A percentile compares a stretch with the other conserved stretches of the same genome.
Evolutionary conservation across 192 early-diverging fungal genomes (phyloP).

Genomic region (Chytriomyces confervae): DNA sequence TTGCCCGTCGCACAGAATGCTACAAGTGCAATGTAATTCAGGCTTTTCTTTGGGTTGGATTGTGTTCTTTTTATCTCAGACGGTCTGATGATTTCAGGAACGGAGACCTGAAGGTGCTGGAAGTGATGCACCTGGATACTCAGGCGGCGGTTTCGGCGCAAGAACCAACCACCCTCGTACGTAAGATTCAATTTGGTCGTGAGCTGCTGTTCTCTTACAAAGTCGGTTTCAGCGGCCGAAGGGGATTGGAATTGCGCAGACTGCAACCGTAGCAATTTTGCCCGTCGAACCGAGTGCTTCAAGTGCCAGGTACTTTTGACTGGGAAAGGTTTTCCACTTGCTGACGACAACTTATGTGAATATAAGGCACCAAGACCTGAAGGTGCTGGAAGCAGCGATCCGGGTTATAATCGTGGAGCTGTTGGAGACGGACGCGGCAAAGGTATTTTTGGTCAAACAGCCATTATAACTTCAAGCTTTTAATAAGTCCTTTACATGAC

Average conservation of each 20-base stretch:
- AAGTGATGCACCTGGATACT: no score
- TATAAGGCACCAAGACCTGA: not conserved
- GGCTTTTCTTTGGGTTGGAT: not conserved
- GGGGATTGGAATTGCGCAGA: not conserved
- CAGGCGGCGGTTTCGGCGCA: not conserved
- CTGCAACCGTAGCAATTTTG: not conserved
- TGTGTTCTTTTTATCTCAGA: not conserved
- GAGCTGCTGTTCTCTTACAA: no score
- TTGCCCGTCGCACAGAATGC: not conserved
- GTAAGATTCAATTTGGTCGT: no score
- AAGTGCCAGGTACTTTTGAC: not conserved
- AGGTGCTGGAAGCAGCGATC: not conserved
- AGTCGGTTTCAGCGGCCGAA: no score
- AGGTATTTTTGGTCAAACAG: no score
- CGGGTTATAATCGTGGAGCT: no score
- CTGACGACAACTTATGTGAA: not conserved
- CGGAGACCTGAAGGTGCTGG: not conserved
- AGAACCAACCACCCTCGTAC: not conserved
- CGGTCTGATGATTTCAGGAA: no score
- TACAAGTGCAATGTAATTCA: not conserved
- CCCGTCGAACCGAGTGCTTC: not conserved
- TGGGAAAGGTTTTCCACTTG: not conserved
- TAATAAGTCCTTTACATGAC: not conserved
- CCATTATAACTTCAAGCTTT: no score
- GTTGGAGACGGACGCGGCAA: no score